A percentile compares a stretch with the other conserved stretches of the same genome.
Evolutionary conservation across 371 early-diverging fungal species (phyloP).

Genomic region (Vairimorpha ceranae): DNA sequence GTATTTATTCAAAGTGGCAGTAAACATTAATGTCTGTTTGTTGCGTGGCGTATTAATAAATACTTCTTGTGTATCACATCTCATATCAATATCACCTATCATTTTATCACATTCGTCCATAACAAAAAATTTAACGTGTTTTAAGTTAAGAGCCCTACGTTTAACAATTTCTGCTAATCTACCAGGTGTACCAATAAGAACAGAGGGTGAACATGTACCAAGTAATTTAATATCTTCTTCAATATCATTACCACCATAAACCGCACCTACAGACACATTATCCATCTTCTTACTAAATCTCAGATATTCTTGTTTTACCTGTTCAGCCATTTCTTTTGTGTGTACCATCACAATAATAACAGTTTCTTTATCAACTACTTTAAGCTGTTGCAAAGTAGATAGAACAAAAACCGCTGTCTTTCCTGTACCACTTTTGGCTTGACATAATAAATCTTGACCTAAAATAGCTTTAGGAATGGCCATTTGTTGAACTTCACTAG

Average conservation of each 20-base stretch:
- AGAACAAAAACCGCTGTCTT: slow-evolving; percentile 89
- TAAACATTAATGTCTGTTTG: slow-evolving; percentile 85
- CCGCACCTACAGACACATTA: slow-evolving; percentile 84
- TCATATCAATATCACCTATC: slow-evolving; percentile 68
- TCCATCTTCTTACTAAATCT: slow-evolving; percentile 81
- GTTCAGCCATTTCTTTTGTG: slow-evolving; percentile 86
- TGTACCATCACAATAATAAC: slow-evolving; percentile 76
- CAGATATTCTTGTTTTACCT: slow-evolving; percentile 81
- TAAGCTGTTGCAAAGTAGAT: slow-evolving; percentile 65
- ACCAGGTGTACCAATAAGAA: slow-evolving; percentile 91
- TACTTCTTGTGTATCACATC: slow-evolving; percentile 84
- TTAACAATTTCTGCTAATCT: slow-evolving; percentile 72
- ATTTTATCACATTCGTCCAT: slow-evolving; percentile 98
- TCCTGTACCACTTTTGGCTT: slow-evolving; percentile 91
- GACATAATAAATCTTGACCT: slow-evolving; percentile 71
- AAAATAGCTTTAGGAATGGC: slow-evolving; percentile 47
- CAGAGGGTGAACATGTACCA: slow-evolving; percentile 69
- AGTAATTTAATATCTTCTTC: slow-evolving; percentile 93
- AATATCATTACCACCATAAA: slow-evolving; percentile 87
- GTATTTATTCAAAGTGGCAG: slow-evolving; percentile 91
- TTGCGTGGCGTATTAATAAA: slow-evolving; percentile 71
- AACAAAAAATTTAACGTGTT: slow-evolving; percentile 67
- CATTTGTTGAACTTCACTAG: slow-evolving; percentile 62
- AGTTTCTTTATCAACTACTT: slow-evolving; percentile 64
- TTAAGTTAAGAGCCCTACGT: slow-evolving; percentile 35